Percentiles rank a stretch among this genome's conserved stretches.
Conservation (phyloP, 2,329 filamentous ascomycete genomes). For the Karstenula rhodostoma region DNA sequence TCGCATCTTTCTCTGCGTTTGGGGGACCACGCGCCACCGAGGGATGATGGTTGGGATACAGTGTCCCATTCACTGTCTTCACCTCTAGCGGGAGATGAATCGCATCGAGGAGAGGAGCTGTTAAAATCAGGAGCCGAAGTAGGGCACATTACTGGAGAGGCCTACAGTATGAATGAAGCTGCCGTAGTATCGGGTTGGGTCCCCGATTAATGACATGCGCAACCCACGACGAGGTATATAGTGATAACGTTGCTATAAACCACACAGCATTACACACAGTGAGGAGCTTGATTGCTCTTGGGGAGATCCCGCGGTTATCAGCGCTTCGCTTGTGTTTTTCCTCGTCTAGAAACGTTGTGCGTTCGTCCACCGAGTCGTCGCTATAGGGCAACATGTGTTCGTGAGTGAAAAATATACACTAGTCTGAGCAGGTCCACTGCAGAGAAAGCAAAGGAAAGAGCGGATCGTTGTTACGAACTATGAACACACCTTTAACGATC, state of each 20-base stretch:
- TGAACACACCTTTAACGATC: neutral
- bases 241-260: slow-evolving; percentile 3
- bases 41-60: slow-evolving; percentile 4
- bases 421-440: neutral
- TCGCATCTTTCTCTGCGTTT: slow-evolving; percentile 19
- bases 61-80: slow-evolving; percentile 6
- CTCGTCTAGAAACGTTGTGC: slow-evolving; percentile 6
- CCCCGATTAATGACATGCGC: neutral
- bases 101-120: slow-evolving; percentile 8
- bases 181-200: slow-evolving; percentile 2
- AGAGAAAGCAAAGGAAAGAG: neutral
- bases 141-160: neutral
- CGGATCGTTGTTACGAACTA: neutral
- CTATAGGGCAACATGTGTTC: neutral
- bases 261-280: slow-evolving; percentile 2
- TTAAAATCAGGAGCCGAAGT: neutral
- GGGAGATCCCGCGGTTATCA: neutral
- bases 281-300: neutral
- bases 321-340: neutral
- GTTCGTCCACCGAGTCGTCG: slow-evolving; percentile 3
- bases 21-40: slow-evolving; percentile 14
- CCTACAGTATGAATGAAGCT: slow-evolving; percentile 7
- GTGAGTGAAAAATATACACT: neutral
- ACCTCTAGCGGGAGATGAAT: slow-evolving; percentile 7
- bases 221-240: slow-evolving; percentile 9